Evolutionary conservation across 2,329 filamentous ascomycete genomes (phyloP), one percentile per base, ranked within the genome.

Genomic region (Aulographum hederae): DNA sequence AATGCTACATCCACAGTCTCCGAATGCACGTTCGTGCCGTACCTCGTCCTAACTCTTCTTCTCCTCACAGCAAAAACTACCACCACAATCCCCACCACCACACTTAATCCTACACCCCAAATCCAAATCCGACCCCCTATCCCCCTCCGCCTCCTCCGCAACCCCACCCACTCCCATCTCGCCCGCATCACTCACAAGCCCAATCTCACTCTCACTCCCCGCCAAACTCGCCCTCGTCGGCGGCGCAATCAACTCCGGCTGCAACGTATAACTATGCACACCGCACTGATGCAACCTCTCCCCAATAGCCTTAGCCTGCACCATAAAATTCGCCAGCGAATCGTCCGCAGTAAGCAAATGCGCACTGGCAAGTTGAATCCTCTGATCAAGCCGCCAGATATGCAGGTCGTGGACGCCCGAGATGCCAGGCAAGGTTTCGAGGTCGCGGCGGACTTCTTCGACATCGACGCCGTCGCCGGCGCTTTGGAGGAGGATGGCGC

Each of bases 271-370:
- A 10, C 72, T 77, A 47, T 82, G 73, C 37, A 84, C 71, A 4
- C 75, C 78, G 43, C 80, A 80, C 2, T 67, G 73, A 43, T 78
- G 74, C 25, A 84, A 61, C 45, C 75, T 81, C 46, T 80, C 66
- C 36, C 65, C 65, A 32, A 79, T 66, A 2, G 64, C 67, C 41
- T 63, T 66, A 2, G 73, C 69, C 37, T 66, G 65, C 31, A 60
- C 56, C 52, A 69, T 63, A 45, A 81, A 81, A 31, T 57, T 55
- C 21, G 56, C 47, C 16, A 78, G 50, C 6, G 63, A 61, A 32
- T 63, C 57, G 37, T 70, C 64, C 2, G 63, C 60, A 12, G 81
- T 64, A 0, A 75, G 61, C 2, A 84, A 55, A 44, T 81, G 77
- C 1, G 72, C 76, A 1, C 73, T 73, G 5, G 78, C 78, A 29